Evolutionary conservation across 2,329 filamentous ascomycete genomes (phyloP).

Genomic region (Trichoderma harzianum): DNA sequence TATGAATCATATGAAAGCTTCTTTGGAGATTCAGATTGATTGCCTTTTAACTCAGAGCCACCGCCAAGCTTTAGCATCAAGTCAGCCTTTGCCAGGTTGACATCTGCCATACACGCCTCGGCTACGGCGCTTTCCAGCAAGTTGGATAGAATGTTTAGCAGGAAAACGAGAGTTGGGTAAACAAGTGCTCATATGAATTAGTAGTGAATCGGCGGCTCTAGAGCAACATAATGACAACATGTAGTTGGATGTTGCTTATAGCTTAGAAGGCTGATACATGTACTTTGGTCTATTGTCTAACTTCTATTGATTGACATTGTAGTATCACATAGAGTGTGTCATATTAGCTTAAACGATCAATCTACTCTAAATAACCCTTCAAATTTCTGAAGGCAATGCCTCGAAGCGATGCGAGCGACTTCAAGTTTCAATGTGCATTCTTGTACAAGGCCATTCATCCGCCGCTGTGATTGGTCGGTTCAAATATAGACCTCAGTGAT

Average conservation of each 20-base stretch:
- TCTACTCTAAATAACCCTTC: not conserved
- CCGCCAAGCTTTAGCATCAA: not conserved
- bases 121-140: not conserved
- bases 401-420: too few species aligned
- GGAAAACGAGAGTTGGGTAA: not conserved
- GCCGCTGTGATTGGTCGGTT: not conserved
- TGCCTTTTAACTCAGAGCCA: not conserved
- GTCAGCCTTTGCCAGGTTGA: not conserved
- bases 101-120: not conserved
- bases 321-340: not conserved
- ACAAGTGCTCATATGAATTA: not conserved
- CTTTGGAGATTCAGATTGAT: too few species aligned
- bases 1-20: not conserved
- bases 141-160: not conserved
- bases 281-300: too few species aligned
- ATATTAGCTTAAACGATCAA: not conserved
- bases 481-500: not conserved
- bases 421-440: not conserved
- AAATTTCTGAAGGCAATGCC: not conserved
- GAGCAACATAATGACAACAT: not conserved
- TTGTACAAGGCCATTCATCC: too few species aligned
- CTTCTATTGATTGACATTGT: not conserved
- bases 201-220: not conserved
- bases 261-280: not conserved
- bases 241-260: not conserved